Conservation (phyloP, 306 rosid species). For the Sindora glabra region DNA sequence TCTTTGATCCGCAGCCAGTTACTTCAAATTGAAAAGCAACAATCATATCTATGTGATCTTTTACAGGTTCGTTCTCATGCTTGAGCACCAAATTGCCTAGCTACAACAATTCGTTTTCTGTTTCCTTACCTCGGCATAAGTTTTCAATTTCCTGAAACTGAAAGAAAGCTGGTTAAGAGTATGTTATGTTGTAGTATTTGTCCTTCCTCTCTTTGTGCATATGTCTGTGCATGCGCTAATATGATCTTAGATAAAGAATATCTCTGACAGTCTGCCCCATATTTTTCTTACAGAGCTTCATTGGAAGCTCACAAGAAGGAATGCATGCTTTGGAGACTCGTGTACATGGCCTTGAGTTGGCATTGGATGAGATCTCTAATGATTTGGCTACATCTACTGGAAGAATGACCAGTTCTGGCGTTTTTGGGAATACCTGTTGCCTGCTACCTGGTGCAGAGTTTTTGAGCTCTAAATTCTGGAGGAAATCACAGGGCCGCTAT, state of each 20-base stretch:
- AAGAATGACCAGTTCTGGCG: conserved; percentile 49
- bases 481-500: conserved; percentile 51
- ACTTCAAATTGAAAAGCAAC: conserved; percentile 88
- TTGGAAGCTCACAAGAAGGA: conserved; percentile 89
- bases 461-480: conserved; percentile 82
- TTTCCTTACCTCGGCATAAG: neutral
- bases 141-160: neutral
- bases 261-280: conserved; percentile 6
- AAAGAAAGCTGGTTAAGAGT: neutral
- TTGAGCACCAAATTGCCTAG: neutral
- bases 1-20: conserved; percentile 75
- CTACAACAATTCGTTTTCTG: neutral
- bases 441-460: conserved; percentile 72
- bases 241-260: conserved; percentile 12
- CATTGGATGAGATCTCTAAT: conserved; percentile 85
- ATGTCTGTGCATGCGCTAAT: neutral
- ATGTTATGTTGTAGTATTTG: neutral
- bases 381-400: conserved; percentile 86
- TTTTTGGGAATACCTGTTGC: conserved; percentile 53
- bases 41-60: conserved; percentile 75
- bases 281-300: conserved; percentile 56
- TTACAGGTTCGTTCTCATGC: conserved; percentile 67
- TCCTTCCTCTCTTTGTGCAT: neutral
- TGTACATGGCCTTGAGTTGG: conserved; percentile 89
- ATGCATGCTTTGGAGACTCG: conserved; percentile 93